Conservation (phyloP, 108 stramenopile genomes). For the Cyclostephanos invisitatus region DNA sequence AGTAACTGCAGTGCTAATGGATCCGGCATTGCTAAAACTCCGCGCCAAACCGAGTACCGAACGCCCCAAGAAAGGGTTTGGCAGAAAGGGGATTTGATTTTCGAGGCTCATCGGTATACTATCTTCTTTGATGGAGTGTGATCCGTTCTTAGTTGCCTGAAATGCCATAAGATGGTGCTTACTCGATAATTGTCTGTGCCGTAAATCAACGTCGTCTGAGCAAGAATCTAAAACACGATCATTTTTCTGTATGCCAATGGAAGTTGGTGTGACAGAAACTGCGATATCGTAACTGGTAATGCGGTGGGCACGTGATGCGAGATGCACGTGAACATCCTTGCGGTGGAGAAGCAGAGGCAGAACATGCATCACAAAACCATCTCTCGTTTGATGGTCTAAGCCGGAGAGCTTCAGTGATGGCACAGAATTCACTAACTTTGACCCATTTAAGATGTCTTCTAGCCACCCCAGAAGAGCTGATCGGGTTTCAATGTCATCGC, state of each 20-base stretch:
- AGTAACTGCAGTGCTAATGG: conserved; percentile 45
- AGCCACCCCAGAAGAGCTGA: conserved; percentile 72
- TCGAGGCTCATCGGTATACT: neutral
- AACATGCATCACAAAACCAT: conserved; percentile 86
- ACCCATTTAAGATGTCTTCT: conserved; percentile 65
- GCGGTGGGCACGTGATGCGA: conserved; percentile 74
- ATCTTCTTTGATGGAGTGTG: conserved; percentile 13
- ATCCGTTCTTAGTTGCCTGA: conserved; percentile 41
- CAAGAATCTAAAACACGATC: conserved; percentile 10
- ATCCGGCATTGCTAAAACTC: conserved; percentile 40
- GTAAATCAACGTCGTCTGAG: conserved; percentile 9
- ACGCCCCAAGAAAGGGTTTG: conserved; percentile 1
- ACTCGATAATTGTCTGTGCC: conserved; percentile 9
- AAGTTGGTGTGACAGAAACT: conserved; percentile 56
- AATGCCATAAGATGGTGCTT: conserved; percentile 56
- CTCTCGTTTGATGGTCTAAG: conserved; percentile 76
- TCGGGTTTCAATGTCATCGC: conserved; percentile 59
- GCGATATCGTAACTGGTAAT: conserved; percentile 78
- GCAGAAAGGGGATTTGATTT: neutral
- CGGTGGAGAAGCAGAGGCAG: conserved; percentile 72
- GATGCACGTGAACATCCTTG: conserved; percentile 76
- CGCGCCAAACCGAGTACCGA: conserved; percentile 16
- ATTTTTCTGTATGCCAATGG: neutral
- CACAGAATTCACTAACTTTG: conserved; percentile 48
- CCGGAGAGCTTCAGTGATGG: conserved; percentile 79